A percentile compares a stretch with the other conserved stretches of the same genome.
Conservation (phyloP, 2,329 filamentous ascomycete species). For the Ophiognomonia clavigignenti-juglandacearum region DNA sequence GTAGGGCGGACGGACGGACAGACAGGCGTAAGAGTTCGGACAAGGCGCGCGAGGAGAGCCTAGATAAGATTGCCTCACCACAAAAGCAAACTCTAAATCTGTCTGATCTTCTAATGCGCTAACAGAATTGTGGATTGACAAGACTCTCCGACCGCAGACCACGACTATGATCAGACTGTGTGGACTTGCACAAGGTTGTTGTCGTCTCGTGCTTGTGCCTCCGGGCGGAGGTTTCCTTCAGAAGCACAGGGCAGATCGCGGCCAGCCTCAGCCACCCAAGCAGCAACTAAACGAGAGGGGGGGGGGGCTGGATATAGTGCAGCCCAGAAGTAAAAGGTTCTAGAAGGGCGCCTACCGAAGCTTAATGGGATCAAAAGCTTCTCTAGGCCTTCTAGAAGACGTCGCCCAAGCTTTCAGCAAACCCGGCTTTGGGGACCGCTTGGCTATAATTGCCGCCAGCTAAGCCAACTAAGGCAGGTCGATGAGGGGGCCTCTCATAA, state of each 20-base stretch:
- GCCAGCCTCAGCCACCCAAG: conserved; percentile 3
- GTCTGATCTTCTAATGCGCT: too few relatives aligned
- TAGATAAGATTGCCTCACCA: neutral
- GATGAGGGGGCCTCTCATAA: conserved; percentile 8
- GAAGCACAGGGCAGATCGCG: conserved; percentile 12
- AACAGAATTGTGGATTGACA: too few relatives aligned
- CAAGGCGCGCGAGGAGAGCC: neutral
- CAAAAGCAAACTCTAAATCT: neutral
- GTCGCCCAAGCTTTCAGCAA: too few relatives aligned
- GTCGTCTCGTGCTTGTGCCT: too few relatives aligned
- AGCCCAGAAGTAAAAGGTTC: neutral
- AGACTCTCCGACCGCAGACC: too few relatives aligned
- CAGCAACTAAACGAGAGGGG: neutral
- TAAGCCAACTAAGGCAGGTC: conserved; percentile 14
- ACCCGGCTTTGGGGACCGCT: neutral
- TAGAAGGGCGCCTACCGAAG: neutral
- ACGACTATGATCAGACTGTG: too few relatives aligned
- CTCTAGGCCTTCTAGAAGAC: conserved; percentile 13
- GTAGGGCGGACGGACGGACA: neutral
- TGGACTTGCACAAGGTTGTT: too few relatives aligned
- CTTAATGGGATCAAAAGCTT: neutral
- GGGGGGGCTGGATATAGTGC: neutral
- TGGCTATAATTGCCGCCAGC: conserved; percentile 10
- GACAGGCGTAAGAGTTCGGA: neutral
- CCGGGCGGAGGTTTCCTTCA: conserved; percentile 7